These are phyloP conservation scores for Eutrema salsugineum DNA, from an alignment of 441 rosid species.

Conservation along the genomic window DNA sequence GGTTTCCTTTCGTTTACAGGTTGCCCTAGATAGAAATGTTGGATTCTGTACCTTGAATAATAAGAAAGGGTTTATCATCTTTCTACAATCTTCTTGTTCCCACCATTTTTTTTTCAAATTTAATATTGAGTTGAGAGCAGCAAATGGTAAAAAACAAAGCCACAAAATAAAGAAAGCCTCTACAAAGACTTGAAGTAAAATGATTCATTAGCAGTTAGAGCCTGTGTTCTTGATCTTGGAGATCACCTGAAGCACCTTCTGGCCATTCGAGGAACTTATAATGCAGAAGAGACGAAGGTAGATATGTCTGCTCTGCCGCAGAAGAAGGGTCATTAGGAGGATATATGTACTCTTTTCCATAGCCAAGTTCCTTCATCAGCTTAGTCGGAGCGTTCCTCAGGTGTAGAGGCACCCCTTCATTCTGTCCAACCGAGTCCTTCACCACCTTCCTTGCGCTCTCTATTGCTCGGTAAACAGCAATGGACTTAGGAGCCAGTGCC, in stretches of 20 bases:
- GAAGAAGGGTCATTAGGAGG: constrained; percentile 61
- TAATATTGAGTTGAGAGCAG: not conserved
- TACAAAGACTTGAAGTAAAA: not conserved
- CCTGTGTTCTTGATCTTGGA: constrained; percentile 12
- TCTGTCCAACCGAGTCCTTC: constrained; percentile 68
- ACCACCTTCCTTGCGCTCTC: constrained; percentile 65
- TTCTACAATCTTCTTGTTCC: not conserved
- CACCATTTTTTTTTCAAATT: not conserved
- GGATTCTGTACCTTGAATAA: constrained; percentile 2
- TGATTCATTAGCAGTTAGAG: not conserved
- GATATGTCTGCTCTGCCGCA: constrained; percentile 44
- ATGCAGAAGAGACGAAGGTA: constrained; percentile 62
- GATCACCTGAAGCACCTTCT: not conserved
- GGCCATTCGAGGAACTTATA: constrained; percentile 82
- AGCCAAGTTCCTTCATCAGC: constrained; percentile 75
- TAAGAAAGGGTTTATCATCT: not conserved
- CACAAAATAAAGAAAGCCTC: not conserved
- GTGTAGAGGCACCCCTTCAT: constrained; percentile 83
- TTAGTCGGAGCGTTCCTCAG: constrained; percentile 80
- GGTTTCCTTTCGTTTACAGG: too few species aligned
- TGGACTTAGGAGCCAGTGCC: constrained; percentile 73
- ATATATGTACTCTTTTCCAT: constrained; percentile 73
- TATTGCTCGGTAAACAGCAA: constrained; percentile 64
- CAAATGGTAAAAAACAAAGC: not conserved
- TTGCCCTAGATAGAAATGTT: too few species aligned